Conservation (phyloP, 2,329 filamentous ascomycete genomes). For the Sporothrix curviconia region DNA sequence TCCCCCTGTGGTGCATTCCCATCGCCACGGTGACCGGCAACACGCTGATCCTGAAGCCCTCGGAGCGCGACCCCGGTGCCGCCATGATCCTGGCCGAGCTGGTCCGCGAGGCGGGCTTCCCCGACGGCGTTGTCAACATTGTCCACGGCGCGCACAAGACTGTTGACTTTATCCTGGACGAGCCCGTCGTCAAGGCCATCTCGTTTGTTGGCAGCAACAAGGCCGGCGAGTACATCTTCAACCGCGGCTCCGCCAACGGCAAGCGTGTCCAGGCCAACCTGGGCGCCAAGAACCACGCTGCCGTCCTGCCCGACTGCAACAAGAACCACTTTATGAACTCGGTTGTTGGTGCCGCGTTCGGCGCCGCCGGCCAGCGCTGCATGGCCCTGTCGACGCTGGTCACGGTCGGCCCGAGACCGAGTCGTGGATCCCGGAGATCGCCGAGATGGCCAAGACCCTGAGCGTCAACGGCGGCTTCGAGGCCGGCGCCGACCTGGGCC, state of each 20-base stretch:
- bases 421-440: conserved; percentile 72
- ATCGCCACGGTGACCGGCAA: conserved; percentile 80
- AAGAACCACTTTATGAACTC: conserved; percentile 85
- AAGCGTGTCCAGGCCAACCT: conserved; percentile 86
- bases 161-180: conserved; percentile 81
- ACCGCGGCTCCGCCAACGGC: conserved; percentile 71
- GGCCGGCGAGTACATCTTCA: conserved; percentile 81
- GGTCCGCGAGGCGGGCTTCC: conserved; percentile 72
- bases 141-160: conserved; percentile 74
- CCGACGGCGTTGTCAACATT: conserved; percentile 73
- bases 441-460: conserved; percentile 65
- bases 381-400: conserved; percentile 82
- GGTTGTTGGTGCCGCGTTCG: conserved; percentile 76
- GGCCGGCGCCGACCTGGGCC: conserved; percentile 69
- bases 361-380: conserved; percentile 77
- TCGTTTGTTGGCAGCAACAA: conserved; percentile 84
- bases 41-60: conserved; percentile 78
- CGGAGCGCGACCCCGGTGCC: conserved; percentile 76
- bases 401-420: conserved; percentile 74
- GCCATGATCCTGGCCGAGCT: conserved; percentile 81
- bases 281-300: conserved; percentile 83
- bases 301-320: conserved; percentile 78
- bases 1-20: conserved; percentile 84
- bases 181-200: conserved; percentile 77
- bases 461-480: conserved; percentile 78